Evolutionary conservation across 345 rosid species (phyloP).

Genomic region (Salix udensis): DNA sequence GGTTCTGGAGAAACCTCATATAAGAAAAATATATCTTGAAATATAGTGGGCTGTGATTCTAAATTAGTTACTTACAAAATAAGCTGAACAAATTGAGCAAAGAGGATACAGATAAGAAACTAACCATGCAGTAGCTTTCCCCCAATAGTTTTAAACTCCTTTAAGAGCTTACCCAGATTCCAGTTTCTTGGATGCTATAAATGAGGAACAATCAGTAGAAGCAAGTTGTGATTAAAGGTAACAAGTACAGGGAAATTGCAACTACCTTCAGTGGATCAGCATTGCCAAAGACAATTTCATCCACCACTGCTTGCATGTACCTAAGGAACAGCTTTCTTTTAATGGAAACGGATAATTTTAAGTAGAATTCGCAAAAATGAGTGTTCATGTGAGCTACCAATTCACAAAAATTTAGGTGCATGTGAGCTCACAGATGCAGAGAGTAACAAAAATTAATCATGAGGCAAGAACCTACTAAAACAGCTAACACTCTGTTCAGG

Average conservation of each 20-base stretch:
- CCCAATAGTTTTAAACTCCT: slow-evolving; percentile 52
- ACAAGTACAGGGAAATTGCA: slow-evolving; percentile 7
- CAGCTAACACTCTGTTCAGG: background rate
- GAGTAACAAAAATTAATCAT: background rate
- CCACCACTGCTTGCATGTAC: slow-evolving; percentile 97
- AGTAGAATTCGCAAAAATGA: background rate
- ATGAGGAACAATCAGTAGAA: slow-evolving; percentile 23
- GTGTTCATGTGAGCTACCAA: slow-evolving; percentile 5
- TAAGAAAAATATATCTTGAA: slow-evolving; percentile 6
- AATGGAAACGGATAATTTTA: background rate
- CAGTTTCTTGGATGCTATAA: slow-evolving; percentile 76
- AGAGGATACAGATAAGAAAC: slow-evolving; percentile 15
- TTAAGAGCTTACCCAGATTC: slow-evolving; percentile 66
- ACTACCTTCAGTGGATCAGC: slow-evolving; percentile 61
- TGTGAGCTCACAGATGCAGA: background rate
- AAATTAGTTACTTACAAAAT: slow-evolving; percentile 2
- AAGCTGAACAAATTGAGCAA: background rate
- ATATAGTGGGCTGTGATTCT: background rate
- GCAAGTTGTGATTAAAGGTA: slow-evolving; percentile 11
- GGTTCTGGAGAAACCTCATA: slow-evolving; percentile 42
- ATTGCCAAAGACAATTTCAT: slow-evolving; percentile 70
- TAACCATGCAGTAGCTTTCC: slow-evolving; percentile 69
- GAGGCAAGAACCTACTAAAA: background rate
- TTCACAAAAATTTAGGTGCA: background rate
- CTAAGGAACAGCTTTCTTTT: slow-evolving; percentile 30